Evolutionary conservation across 2,329 filamentous ascomycete genomes (phyloP), one percentile per base, ranked within the genome.

Genomic region (Chalaropsis thielavioides): DNA sequence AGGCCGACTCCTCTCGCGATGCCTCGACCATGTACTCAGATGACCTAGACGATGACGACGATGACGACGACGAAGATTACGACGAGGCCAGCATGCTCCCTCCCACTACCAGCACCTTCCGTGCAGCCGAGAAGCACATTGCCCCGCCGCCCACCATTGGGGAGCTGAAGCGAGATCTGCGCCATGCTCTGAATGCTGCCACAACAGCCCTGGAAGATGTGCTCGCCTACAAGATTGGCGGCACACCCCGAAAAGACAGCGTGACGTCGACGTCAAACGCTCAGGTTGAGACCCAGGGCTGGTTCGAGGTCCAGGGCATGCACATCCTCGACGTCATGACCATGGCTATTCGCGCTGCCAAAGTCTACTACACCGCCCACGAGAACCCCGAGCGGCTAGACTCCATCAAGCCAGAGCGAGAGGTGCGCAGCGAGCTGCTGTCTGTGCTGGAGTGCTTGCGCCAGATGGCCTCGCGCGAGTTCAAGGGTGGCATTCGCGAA

Each of bases 71-170:
- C 60, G 83, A 84, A 54, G 83, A 85, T 63, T 82, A 83, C 71
- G 82, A 83, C 40, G 88, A 90, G 67, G 82, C 84, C 38, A 82
- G 87, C 67, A 92, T 99, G 84, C 84, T 96, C 2, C 92, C 94
- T n/a, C 94, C 94, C 0, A 99, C 94, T 0, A 90, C 92, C 49
- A 96, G 92, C 80, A 99, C 94, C 2, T 99, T 97, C 75, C 91
- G 89, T 69, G 85, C 91, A 71, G 87, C 88, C 70, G 87, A 90
- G 67, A 89, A 91, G 71, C 86, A 87, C 66, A 81, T 95, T 24
- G 85, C 90, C 11, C 92, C 88, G 62, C 90, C 92, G 46, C 94
- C 94, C 8, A 88, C 94, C 67, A 84, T 92, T 68, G 79, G 84
- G 61, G 86, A 92, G 68, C 81, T 99, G 65, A 89, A 92, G 72